Conservation (phyloP, 2,329 filamentous ascomycete genomes). For the Clarireedia monteithiana region DNA sequence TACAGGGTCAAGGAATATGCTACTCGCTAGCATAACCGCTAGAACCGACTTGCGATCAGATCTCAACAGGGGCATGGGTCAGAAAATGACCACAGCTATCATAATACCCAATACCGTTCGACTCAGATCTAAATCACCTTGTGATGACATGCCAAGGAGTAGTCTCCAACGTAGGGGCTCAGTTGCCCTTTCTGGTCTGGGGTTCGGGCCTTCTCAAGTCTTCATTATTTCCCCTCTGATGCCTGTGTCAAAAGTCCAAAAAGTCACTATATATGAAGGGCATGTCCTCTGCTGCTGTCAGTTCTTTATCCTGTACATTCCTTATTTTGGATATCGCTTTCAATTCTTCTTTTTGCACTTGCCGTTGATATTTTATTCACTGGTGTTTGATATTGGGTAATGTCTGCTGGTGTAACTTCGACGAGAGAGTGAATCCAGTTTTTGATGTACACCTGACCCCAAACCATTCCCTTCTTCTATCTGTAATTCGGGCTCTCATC, state of each 20-base stretch:
- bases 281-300: neutral
- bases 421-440: too few species aligned
- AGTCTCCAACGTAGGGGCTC: neutral
- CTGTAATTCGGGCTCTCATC: too few species aligned
- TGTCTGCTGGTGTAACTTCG: too few species aligned
- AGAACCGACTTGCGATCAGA: slow-evolving; percentile 4
- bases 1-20: slow-evolving; percentile 1
- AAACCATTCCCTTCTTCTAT: too few species aligned
- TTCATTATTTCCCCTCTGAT: neutral
- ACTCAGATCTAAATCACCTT: neutral
- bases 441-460: too few species aligned
- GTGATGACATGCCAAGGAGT: slow-evolving; percentile 8
- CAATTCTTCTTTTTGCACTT: neutral
- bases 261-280: neutral
- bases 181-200: neutral
- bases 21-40: neutral
- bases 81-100: neutral
- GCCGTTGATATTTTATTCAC: too few species aligned
- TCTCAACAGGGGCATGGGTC: neutral
- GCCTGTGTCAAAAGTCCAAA: neutral
- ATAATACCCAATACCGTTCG: neutral
- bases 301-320: neutral
- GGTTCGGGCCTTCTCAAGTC: slow-evolving; percentile 2
- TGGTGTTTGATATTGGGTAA: too few species aligned
- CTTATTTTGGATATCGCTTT: neutral